Evolutionary conservation across 1,139 yeast species (phyloP), one percentile per base, ranked within the genome.

Genomic region (Yarrowia galli): DNA sequence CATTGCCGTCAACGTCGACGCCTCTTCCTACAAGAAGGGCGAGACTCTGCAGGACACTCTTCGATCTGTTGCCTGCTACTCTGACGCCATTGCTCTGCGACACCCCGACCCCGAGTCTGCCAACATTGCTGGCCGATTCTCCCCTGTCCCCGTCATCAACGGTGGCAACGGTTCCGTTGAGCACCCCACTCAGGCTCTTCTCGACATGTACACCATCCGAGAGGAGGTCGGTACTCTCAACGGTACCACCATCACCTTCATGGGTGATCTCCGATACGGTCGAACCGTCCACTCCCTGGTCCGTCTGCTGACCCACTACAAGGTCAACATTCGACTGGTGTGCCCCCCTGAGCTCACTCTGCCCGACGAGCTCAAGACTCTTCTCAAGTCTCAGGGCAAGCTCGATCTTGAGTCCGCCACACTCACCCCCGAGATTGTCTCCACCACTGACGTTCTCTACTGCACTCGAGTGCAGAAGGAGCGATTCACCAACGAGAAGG

Each of bases 381-480:
- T 88, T 81, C 84, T 96, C 77, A 78, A 78, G 67, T 83, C 84
- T 60, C 82, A 86, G 73, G 89, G 90, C 70, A 87, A 91, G 89
- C 82, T 89, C 74, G 87, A 84, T 67, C 78, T 81, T 69, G 98
- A 92, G 80, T 85, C 90, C 70, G 89, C 87, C 77, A 86, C 83
- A 73, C 85, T 96, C 78, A 89, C 96, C 60, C 89, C 89, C 71
- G 96, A 89, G 69, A 87, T 96, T 74, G 86, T 96, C 76, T 88
- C 96, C 67, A 87, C 87, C 75, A 90, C 98, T 36, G 99, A 96
- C 79, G 98, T 95, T 65, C 84, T 96, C 75, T 96, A 96, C 86
- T 93, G 98, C 82, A 96, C 99, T 68, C 89, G 99, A 82, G 96
- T 96, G 64, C 99, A 96, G 82, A 92, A 92, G 82, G 99, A 96